A percentile compares a stretch with the other conserved stretches of the same genome.
Evolutionary conservation across 108 stramenopile species (phyloP).

Genomic region (Ochromonas danica): DNA sequence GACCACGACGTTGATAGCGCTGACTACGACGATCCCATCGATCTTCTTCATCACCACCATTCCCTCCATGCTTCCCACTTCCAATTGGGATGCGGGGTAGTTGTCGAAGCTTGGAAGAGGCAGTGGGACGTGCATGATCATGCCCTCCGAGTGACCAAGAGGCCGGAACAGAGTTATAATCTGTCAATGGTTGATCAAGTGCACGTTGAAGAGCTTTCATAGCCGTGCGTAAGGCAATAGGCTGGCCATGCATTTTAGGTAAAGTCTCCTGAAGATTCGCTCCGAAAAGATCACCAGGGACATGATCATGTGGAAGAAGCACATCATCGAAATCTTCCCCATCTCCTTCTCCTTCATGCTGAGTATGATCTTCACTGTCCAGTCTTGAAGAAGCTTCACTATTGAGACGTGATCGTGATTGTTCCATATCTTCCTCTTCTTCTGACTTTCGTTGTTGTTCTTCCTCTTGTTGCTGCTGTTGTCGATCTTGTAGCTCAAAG

Average conservation of each 20-base stretch:
- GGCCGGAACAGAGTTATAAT: constrained; percentile 21
- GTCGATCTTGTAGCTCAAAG: background rate
- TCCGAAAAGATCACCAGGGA: background rate
- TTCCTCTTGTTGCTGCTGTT: background rate
- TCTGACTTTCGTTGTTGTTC: background rate
- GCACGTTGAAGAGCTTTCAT: background rate
- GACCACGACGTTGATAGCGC: background rate
- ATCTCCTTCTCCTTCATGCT: background rate
- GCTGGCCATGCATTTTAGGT: background rate
- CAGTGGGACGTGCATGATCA: background rate
- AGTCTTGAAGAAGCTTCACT: background rate
- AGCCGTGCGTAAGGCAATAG: constrained; percentile 9
- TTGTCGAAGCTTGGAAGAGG: background rate
- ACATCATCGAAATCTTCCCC: background rate
- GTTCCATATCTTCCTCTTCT: background rate
- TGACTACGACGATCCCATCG: background rate
- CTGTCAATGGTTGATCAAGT: constrained; percentile 13
- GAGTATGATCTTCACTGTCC: background rate
- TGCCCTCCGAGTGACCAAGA: background rate
- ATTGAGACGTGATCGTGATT: background rate
- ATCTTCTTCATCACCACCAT: background rate
- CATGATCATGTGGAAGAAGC: background rate
- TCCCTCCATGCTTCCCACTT: background rate
- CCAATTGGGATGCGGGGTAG: background rate
- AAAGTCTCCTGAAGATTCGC: background rate